phyloP scores from a whole-genome alignment of 2,329 filamentous ascomycete species.

The Penicillium concentricum region DNA sequence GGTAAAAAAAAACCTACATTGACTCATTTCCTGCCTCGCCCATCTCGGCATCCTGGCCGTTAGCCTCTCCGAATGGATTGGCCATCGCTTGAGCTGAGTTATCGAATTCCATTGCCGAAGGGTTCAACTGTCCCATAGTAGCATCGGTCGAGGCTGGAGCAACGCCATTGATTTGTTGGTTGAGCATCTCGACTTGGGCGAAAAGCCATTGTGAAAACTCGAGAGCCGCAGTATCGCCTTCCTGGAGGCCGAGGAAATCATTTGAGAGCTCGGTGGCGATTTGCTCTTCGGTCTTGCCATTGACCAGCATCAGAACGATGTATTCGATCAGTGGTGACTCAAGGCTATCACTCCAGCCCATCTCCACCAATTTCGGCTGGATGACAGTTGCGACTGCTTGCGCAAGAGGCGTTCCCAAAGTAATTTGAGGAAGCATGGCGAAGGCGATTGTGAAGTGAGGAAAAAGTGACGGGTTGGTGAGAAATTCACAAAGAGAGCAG shows the following conservation, averaged over 20 bases:
- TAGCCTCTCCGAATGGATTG: conserved; percentile 19
- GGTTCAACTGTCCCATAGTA: conserved; percentile 29
- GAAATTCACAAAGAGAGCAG: conserved; percentile 3
- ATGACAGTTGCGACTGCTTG: conserved; percentile 78
- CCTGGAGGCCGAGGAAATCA: conserved; percentile 77
- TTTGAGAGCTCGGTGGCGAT: conserved; percentile 84
- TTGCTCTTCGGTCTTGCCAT: conserved; percentile 88
- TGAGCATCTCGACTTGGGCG: conserved; percentile 71
- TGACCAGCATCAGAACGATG: conserved; percentile 94
- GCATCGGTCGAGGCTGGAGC: conserved; percentile 29
- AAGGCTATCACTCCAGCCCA: conserved; percentile 83
- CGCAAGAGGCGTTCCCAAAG: conserved; percentile 78
- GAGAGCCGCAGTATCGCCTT: conserved; percentile 77
- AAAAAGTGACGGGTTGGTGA: not conserved
- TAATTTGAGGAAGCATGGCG: conserved; percentile 56
- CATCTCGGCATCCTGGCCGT: conserved; percentile 71
- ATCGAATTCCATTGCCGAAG: conserved; percentile 30
- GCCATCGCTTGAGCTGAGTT: not conserved
- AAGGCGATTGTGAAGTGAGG: not conserved
- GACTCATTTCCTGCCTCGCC: conserved; percentile 51
- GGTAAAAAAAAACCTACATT: conserved; percentile 37
- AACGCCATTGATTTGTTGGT: conserved; percentile 60
- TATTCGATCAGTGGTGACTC: conserved; percentile 90
- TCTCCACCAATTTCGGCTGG: conserved; percentile 86
- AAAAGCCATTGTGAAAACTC: conserved; percentile 95